Evolutionary conservation across 345 rosid genomes (phyloP), one percentile per base, ranked within the genome.

Genomic region (Hirschfeldia incana): DNA sequence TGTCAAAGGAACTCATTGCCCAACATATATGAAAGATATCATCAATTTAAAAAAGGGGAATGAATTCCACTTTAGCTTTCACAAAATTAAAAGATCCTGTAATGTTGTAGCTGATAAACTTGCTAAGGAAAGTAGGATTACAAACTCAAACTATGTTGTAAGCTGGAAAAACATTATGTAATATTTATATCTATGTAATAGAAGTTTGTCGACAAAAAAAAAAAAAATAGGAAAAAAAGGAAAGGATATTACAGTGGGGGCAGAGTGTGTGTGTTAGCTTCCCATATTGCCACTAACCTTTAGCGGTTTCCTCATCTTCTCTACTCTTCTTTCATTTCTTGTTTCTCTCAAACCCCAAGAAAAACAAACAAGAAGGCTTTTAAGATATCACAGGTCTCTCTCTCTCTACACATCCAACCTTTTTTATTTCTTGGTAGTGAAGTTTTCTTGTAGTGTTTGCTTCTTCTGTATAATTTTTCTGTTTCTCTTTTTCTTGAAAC

Each of bases 211-310:
- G 9, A 4, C 42, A 36, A 36, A 36, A 36, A 36, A 36, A 36
- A 36, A 36, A 34, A 5, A 34, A 29, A 29, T n/a, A 29, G 21
- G 32, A 13, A 1, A 34, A 28, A 51, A 28, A 57, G 15, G 21
- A 30, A 17, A 58, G 68, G 72, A 65, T 65, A 78, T 65, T 57
- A 72, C 30, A 30, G 75, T 63, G 80, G 53, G 69, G 69, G 68
- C 62, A 61, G 69, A 49, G 65, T 33, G 74, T 62, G 75, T 69
- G 72, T 65, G 73, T 66, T 72, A 65, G 81, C 81, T 79, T 73
- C 70, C 78, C 70, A 73, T 67, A 79, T 65, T 79, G 74, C 78
- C 78, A 79, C 82, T 79, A 79, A 73, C 78, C 78, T 79, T 49
- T 61, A 73, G 82, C 78, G 78, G 82, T 73, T 79, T 79, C 37